phyloP scores from a whole-genome alignment of 768 basidiomycete genomes.

The Xanthoconium stramineum region DNA sequence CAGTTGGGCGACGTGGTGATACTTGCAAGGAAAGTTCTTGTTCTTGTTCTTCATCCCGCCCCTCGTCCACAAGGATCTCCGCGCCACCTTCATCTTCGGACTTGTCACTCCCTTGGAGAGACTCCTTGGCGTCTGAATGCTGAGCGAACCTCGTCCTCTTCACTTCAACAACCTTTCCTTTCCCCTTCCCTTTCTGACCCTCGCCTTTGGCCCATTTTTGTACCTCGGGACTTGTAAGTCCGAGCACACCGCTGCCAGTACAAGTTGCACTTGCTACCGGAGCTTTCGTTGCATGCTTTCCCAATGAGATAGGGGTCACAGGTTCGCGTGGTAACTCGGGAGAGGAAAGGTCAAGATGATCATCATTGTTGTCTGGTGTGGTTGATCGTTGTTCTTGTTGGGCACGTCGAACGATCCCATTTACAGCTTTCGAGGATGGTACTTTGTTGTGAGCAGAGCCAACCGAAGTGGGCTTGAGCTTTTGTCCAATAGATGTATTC shows the following conservation, averaged over 20 bases:
- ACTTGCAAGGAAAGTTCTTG: conserved; percentile 52
- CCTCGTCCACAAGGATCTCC: conserved; percentile 1
- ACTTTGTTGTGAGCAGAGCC: not conserved
- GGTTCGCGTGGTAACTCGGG: conserved; percentile 33
- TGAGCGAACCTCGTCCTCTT: conserved; percentile 48
- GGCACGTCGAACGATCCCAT: not conserved
- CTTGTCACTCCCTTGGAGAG: conserved; percentile 18
- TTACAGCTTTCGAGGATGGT: conserved; percentile 7
- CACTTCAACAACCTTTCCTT: conserved; percentile 21
- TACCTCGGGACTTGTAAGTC: conserved; percentile 53
- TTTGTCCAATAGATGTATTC: conserved; percentile 5
- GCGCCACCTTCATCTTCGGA: conserved; percentile 1
- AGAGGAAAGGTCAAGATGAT: conserved; percentile 21
- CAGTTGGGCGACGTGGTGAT: conserved; percentile 48
- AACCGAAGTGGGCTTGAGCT: not conserved
- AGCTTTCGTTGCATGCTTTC: conserved; percentile 19
- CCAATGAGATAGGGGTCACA: conserved; percentile 30
- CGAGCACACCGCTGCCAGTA: conserved; percentile 33
- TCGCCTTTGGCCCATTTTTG: conserved; percentile 49
- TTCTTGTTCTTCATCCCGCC: conserved; percentile 20
- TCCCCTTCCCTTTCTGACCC: conserved; percentile 29
- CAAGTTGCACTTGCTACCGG: conserved; percentile 1
- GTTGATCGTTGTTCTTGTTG: conserved; percentile 10
- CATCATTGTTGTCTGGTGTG: conserved; percentile 15
- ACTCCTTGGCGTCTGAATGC: conserved; percentile 22